Evolutionary conservation across 768 basidiomycete genomes (phyloP), one percentile per base, ranked within the genome.

Genomic region (Naganishia onofrii): DNA sequence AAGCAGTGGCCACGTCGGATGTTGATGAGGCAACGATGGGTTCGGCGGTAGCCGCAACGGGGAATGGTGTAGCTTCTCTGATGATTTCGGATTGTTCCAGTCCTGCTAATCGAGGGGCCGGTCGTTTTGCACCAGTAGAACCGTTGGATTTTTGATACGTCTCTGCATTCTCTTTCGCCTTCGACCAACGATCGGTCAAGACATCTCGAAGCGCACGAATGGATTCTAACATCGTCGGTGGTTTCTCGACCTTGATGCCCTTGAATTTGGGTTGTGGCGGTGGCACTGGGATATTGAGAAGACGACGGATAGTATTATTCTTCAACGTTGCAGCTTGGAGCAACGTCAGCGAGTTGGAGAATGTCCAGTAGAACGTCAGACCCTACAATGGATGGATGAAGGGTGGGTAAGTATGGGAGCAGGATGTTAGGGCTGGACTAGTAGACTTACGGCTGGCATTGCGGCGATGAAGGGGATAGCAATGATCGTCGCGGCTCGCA

Each of bases 381-480:
- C 86, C 88, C 87, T 89, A 64, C 6, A 26, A 3, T 9, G 31
- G 4, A 4, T 38, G 17, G 12, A 21, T 12, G 26, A 28, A 48
- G 57, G 4, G 13, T 51, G 12, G 1, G 12, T 34, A 19, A 26
- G 53, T 57, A 44, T 34, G 23, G 31, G 48, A 51, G 56, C 32
- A 36, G 23, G 55, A 21, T 65, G 23, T 9, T 9, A 28, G 21
- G 51, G 34, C 15, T 38, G 23, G 48, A 23, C 52, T 53, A 29
- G 31, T n/a, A 66, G 46, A 83, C 89, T 76, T 79, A 91, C 92
- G 1, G 86, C 82, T 32, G 91, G 88, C 77, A 93, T 85, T 66
- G 81, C 81, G 19, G 82, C 81, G 81, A 88, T 84, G 75, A 88
- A 80, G 56, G 85, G 83, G 79, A 87, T 76, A 58, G 83, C 85